Percentiles rank a stretch among this genome's conserved stretches.
These are phyloP conservation scores for Helotiales sp. DNA, from an alignment of 2,329 filamentous ascomycete genomes.

Conservation along the genomic window DNA sequence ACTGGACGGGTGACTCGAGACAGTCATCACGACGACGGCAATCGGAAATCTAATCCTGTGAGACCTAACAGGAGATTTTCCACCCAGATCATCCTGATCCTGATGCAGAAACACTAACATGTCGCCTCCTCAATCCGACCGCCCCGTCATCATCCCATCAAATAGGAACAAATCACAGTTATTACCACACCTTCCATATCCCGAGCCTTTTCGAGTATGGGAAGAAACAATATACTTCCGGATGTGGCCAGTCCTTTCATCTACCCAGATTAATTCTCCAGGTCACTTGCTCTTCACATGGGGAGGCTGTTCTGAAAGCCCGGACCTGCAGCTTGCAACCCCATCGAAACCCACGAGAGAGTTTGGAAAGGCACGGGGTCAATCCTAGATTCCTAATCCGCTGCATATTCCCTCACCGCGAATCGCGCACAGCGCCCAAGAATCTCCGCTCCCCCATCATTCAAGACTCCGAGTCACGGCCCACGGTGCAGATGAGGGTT, in stretches of 20 bases:
- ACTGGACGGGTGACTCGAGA: not conserved
- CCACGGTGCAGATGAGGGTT: not conserved
- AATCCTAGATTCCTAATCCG: no score
- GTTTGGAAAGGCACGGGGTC: not conserved
- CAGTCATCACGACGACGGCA: not conserved
- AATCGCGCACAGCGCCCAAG: constrained; percentile 6
- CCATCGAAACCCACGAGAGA: not conserved
- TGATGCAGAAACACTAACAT: not conserved
- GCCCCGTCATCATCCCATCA: not conserved
- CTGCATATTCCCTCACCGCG: constrained; percentile 3
- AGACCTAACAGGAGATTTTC: not conserved
- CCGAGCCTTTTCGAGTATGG: not conserved
- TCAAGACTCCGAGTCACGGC: not conserved
- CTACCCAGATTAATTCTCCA: not conserved
- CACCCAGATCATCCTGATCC: not conserved
- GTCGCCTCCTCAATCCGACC: not conserved
- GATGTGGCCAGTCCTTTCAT: not conserved
- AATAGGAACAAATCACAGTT: not conserved
- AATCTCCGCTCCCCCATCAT: not conserved
- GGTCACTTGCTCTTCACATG: not conserved
- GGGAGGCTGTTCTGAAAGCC: not conserved
- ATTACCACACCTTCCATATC: not conserved
- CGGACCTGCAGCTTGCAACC: not conserved
- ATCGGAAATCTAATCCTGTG: constrained; percentile 3
- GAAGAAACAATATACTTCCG: constrained; percentile 5